Percentiles rank a stretch among this genome's conserved stretches.
Conservation (phyloP, 2,329 filamentous ascomycete species). For the Penicillium sp. region DNA sequence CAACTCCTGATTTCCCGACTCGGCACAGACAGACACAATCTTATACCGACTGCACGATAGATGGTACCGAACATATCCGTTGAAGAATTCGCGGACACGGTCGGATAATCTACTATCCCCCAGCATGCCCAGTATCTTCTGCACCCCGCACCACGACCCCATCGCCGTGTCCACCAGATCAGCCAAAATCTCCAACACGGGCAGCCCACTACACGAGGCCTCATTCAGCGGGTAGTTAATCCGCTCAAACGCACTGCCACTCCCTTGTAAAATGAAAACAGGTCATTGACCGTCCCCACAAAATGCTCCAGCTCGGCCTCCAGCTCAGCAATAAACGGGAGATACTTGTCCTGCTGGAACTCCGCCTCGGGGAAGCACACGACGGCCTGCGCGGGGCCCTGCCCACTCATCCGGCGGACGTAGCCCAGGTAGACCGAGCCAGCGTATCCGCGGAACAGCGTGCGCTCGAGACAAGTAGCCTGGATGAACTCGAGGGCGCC, state of each 20-base stretch:
- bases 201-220: not conserved
- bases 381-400: constrained; percentile 4
- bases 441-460: constrained; percentile 1
- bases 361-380: constrained; percentile 10
- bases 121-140: not conserved
- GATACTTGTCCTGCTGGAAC: not conserved
- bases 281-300: not conserved
- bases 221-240: not conserved
- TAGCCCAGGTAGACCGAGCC: constrained; percentile 2
- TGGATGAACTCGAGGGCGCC: too few relatives aligned
- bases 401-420: not conserved
- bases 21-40: not conserved
- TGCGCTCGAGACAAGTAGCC: too few relatives aligned
- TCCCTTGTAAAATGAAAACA: constrained; percentile 2
- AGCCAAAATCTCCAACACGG: not conserved
- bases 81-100: not conserved
- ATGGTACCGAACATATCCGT: not conserved
- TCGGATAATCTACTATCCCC: not conserved
- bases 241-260: not conserved
- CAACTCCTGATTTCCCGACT: not conserved
- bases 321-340: not conserved
- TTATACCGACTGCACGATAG: not conserved
- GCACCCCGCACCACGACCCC: not conserved
- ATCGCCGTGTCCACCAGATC: not conserved
- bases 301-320: not conserved